Percentiles rank a stretch among this genome's conserved stretches.
These are phyloP conservation scores for Penicillium expansum DNA, from an alignment of 2,329 filamentous ascomycete genomes.

Conservation along the genomic window DNA sequence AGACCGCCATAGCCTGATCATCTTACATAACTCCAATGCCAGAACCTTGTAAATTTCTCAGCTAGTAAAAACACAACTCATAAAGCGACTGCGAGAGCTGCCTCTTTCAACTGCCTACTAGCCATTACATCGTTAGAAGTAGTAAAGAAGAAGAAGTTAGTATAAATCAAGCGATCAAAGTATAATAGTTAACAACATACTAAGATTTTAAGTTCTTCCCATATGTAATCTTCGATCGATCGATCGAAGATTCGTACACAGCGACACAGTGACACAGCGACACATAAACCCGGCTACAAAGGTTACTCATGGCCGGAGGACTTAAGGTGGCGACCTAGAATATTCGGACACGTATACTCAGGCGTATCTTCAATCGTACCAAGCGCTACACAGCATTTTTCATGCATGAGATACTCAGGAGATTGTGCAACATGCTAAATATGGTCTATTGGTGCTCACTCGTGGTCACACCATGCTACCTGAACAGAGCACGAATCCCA, in stretches of 20 bases:
- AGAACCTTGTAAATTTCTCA: neutral
- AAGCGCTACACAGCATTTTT: neutral
- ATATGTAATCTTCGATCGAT: no score
- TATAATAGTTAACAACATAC: neutral
- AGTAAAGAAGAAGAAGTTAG: neutral
- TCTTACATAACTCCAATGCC: neutral
- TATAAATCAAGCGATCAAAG: neutral
- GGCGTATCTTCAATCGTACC: neutral
- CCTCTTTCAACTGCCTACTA: neutral
- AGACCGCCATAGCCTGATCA: neutral
- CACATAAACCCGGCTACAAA: no score
- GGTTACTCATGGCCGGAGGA: neutral
- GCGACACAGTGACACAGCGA: no score
- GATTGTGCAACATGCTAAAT: neutral
- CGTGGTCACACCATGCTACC: neutral
- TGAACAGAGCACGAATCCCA: neutral
- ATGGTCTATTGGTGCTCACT: neutral
- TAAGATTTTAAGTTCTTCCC: no score
- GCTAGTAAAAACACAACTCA: neutral
- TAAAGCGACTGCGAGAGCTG: neutral
- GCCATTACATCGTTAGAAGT: neutral
- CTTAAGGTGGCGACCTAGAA: neutral
- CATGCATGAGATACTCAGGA: no score
- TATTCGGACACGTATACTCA: neutral
- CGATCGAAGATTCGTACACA: no score